Evolutionary conservation across 805 yeast genomes (phyloP).

Genomic region (Teunomyces cretensis): DNA sequence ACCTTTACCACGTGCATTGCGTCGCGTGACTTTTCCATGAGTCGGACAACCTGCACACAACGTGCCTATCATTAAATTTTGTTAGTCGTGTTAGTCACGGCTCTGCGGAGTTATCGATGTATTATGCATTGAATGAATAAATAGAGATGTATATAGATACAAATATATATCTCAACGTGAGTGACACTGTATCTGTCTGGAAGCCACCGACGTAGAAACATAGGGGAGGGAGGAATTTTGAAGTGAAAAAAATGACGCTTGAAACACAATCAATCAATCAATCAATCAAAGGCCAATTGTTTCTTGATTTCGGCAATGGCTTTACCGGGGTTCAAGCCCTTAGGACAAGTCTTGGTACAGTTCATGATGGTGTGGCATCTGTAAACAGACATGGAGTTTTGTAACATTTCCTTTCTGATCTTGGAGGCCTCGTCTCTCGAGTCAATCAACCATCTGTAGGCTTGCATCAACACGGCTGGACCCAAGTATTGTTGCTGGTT

Average conservation of each 20-base stretch:
- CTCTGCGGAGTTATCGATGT: slow-evolving; percentile 1
- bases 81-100: background rate
- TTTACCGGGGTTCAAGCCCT: slow-evolving; percentile 96
- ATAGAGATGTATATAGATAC: slow-evolving; percentile 3
- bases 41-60: background rate
- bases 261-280: background rate
- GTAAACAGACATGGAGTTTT: slow-evolving; percentile 96
- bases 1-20: too few relatives aligned
- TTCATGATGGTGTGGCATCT: slow-evolving; percentile 99
- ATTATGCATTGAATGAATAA: slow-evolving; percentile 4
- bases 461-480: slow-evolving; percentile 99
- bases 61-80: too few relatives aligned
- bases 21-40: too few relatives aligned
- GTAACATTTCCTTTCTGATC: slow-evolving; percentile 82
- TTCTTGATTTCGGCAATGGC: slow-evolving; percentile 98
- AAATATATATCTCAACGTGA: slow-evolving; percentile 1
- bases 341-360: slow-evolving; percentile 97
- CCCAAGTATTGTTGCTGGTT: slow-evolving; percentile 98
- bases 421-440: slow-evolving; percentile 90
- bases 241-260: background rate
- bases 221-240: background rate
- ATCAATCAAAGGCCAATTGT: slow-evolving; percentile 74
- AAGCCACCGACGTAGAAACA: background rate
- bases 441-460: slow-evolving; percentile 97
- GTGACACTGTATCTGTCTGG: background rate